phyloP scores from a whole-genome alignment of 768 basidiomycete species.

The Naganishia kalamii region DNA sequence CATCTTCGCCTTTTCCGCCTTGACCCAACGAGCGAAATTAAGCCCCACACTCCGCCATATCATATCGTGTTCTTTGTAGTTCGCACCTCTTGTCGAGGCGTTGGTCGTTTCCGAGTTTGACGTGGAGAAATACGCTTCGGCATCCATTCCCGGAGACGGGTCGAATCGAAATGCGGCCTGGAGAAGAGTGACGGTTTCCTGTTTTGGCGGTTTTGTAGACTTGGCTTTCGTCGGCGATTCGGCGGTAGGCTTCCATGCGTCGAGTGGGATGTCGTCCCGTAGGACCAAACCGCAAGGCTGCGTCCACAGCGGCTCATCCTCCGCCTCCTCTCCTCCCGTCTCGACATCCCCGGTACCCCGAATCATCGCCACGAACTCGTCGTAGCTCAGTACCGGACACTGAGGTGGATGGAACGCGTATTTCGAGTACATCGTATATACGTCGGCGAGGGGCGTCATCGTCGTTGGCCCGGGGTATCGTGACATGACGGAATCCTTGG shows the following conservation, averaged over 20 bases:
- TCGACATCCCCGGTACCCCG: neutral
- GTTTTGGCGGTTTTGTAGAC: neutral
- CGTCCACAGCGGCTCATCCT: neutral
- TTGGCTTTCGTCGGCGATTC: neutral
- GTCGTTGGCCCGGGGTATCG: neutral
- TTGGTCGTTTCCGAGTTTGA: neutral
- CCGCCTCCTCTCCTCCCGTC: neutral
- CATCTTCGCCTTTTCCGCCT: neutral
- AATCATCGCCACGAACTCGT: neutral
- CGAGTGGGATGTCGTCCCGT: conserved; percentile 6
- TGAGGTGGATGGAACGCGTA: conserved; percentile 6
- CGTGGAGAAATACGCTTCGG: neutral
- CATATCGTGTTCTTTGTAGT: conserved; percentile 9
- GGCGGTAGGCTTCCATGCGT: neutral
- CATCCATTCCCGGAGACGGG: neutral
- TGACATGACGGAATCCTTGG: neutral
- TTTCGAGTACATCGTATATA: neutral
- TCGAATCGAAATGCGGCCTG: conserved; percentile 4
- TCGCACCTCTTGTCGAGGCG: neutral
- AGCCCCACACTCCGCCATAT: neutral
- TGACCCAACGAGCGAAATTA: conserved; percentile 8
- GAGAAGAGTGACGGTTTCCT: neutral
- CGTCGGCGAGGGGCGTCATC: neutral
- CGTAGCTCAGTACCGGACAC: neutral
- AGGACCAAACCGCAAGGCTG: neutral